Base-by-base conservation (phyloP, 257 asterid genomes). In the Przewalskia tangutica region DNA sequence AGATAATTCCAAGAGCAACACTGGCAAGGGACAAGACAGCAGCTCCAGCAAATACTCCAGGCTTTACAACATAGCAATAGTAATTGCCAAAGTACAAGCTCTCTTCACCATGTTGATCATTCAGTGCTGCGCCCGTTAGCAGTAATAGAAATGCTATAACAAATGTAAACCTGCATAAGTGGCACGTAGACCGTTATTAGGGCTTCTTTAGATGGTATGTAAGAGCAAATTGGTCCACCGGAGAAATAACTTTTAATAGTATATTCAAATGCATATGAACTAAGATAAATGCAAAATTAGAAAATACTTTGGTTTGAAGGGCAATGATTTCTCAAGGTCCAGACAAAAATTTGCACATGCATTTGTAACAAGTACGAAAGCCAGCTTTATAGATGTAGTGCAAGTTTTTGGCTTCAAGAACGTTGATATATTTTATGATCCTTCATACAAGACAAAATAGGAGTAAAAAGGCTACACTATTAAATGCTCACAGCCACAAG, bases 21-120 rank as follows among this genome's bases (percentile, higher is more conserved):
- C 94, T 91, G 27, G 92, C 91, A 56, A 94, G 92, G 80, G 98
- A 88, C 82, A 93, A 82, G 60, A 88, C 79, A 13, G 98, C 88
- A 70, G 99, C 98, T 85, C 93, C 98, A 34, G 97, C 95, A 86
- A 95, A 92, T 82, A 93, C 97, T 34, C 99, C 98, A 1, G 92
- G 92, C 86, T 91, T 95, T 36, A 92, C 95, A 40, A 92, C 96
- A 53, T 91, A 93, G 40, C 98, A 94, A 82, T 89, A 90, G 86
- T 91, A 91, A 83, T 84, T 90, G 82, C 91, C 90, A 56, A 94
- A 90, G 85, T 91, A 94, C 71, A 88, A 17, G 87, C 83, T 91
- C 88, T 94, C 97, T 42, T 91, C 94, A 2, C 97, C 95, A 23
- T 91, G 97, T 80, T 92, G 97, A 54, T 90, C 97, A 18, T 95